phyloP scores from a whole-genome alignment of 257 asterid genomes.

The Plantago ovata region DNA sequence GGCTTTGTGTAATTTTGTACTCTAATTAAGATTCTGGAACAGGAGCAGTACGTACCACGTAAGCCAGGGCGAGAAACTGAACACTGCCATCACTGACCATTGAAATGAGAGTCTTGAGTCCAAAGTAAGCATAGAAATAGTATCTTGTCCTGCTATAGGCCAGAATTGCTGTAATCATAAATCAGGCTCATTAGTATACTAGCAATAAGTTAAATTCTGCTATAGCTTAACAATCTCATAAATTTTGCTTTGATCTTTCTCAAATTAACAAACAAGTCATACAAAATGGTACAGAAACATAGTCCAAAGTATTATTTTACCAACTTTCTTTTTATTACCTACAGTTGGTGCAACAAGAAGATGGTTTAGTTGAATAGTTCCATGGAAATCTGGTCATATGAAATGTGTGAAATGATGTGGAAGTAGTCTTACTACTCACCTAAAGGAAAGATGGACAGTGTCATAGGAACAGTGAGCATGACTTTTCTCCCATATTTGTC shows the following conservation, averaged over 20 bases:
- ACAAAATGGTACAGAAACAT: too few relatives aligned
- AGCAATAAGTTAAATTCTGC: not conserved
- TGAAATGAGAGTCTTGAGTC: slow-evolving; percentile 54
- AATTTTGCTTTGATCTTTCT: too few relatives aligned
- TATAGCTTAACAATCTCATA: too few relatives aligned
- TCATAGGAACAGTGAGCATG: slow-evolving; percentile 73
- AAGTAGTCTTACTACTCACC: slow-evolving; percentile 28
- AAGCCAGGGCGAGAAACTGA: slow-evolving; percentile 81
- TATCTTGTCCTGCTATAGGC: slow-evolving; percentile 63
- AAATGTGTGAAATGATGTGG: too few relatives aligned
- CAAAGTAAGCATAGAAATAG: slow-evolving; percentile 65
- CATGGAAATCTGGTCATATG: too few relatives aligned
- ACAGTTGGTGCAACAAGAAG: not conserved
- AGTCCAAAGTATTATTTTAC: too few relatives aligned
- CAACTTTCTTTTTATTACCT: too few relatives aligned
- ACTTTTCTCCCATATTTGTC: slow-evolving; percentile 81
- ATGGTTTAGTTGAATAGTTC: too few relatives aligned
- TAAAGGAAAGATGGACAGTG: slow-evolving; percentile 67
- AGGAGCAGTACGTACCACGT: slow-evolving; percentile 42
- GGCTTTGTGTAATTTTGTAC: not conserved
- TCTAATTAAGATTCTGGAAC: not conserved
- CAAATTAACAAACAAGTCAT: too few relatives aligned
- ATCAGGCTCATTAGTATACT: not conserved
- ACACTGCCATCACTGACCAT: slow-evolving; percentile 84
- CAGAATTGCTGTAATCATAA: slow-evolving; percentile 44